Percentiles rank a stretch among this genome's conserved stretches.
Conservation (phyloP, 805 yeast species). For the Myxozyma kluyveri region DNA sequence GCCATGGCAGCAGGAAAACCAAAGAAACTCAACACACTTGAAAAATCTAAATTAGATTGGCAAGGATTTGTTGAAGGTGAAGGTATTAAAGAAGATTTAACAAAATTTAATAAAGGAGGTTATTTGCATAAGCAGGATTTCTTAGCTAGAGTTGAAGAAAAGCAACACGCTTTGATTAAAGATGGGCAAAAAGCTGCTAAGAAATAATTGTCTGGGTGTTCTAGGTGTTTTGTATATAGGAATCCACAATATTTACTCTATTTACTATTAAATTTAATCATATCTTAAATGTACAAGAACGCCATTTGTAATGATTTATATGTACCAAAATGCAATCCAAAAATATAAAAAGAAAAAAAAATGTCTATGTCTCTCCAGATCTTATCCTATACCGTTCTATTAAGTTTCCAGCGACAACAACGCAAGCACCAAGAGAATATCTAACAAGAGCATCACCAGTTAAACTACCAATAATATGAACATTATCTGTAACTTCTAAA, state of each 20-base stretch:
- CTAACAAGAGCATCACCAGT: conserved; percentile 38
- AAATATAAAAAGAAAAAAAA: neutral
- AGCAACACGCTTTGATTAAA: conserved; percentile 51
- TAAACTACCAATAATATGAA: conserved; percentile 36
- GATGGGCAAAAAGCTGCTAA: conserved; percentile 39
- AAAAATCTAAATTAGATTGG: conserved; percentile 93
- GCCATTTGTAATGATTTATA: neutral
- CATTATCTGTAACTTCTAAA: conserved; percentile 27
- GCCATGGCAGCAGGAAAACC: conserved; percentile 42
- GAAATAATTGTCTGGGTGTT: conserved; percentile 9
- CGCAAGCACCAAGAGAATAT: conserved; percentile 35
- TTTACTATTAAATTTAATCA: neutral
- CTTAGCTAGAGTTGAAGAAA: conserved; percentile 67
- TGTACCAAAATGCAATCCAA: neutral
- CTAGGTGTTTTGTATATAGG: neutral
- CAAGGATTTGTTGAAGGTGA: conserved; percentile 86
- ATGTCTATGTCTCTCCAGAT: too few species aligned
- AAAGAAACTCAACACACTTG: conserved; percentile 83
- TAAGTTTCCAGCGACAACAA: conserved; percentile 32
- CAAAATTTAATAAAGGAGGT: conserved; percentile 80
- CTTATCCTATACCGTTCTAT: conserved; percentile 7
- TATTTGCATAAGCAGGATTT: conserved; percentile 89
- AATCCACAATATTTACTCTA: neutral
- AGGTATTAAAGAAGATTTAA: conserved; percentile 79
- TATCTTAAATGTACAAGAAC: neutral